Conservation (phyloP, 129 eudicot genomes). For the Lonicera japonica region DNA sequence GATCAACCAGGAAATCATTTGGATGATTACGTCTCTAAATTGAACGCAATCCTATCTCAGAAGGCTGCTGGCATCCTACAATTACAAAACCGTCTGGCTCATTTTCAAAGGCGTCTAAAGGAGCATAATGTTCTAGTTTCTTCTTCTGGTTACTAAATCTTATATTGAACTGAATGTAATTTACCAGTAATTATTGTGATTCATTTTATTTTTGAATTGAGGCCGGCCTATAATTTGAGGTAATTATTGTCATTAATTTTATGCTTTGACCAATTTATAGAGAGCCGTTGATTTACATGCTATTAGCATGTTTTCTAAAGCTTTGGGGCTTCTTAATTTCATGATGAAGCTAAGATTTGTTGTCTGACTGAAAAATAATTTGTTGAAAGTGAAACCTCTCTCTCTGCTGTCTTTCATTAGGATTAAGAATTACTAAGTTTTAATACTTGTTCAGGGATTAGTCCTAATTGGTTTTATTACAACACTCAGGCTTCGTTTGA, state of each 20-base stretch:
- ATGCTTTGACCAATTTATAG: slow-evolving; percentile 2
- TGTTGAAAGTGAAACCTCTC: background rate
- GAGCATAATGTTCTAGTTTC: slow-evolving; percentile 86
- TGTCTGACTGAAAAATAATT: background rate
- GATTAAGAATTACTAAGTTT: no score
- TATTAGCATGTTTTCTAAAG: slow-evolving; percentile 22
- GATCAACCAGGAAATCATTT: slow-evolving; percentile 95
- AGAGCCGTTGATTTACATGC: background rate
- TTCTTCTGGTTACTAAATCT: slow-evolving; percentile 49
- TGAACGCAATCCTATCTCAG: slow-evolving; percentile 76
- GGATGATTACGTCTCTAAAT: slow-evolving; percentile 65
- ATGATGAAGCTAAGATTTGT: background rate
- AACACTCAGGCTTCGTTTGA: no score
- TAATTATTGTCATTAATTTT: background rate
- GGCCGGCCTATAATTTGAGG: no score
- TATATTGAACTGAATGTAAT: background rate
- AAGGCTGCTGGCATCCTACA: slow-evolving; percentile 85
- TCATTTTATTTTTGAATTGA: background rate
- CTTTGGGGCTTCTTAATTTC: slow-evolving; percentile 12
- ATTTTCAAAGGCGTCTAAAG: slow-evolving; percentile 80
- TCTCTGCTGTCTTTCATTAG: no score
- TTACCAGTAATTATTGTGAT: background rate
- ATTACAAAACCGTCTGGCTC: slow-evolving; percentile 80
- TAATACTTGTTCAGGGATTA: no score
- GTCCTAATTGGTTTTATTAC: no score